Conservation (phyloP, 352 stramenopile species). For the Hyaloperonospora arabidopsidis region DNA sequence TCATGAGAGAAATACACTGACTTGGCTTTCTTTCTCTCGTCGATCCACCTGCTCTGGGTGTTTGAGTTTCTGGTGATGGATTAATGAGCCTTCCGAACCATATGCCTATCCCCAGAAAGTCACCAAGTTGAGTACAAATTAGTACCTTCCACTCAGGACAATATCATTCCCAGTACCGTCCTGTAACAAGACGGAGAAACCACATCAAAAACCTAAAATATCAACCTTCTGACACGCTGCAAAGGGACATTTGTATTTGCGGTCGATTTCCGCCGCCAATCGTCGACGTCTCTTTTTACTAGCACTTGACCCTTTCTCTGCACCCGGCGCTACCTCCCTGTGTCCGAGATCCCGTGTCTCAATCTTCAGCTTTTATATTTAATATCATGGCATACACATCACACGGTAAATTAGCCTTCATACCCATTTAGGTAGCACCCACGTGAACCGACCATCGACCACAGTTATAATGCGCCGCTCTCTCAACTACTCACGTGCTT, state of each 20-base stretch:
- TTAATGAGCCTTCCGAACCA: constrained; percentile 70
- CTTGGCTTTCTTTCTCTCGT: constrained; percentile 29
- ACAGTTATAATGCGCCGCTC: not conserved
- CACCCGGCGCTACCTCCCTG: constrained; percentile 11
- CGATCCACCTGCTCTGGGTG: constrained; percentile 37
- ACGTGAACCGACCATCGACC: not conserved
- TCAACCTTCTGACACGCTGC: constrained; percentile 40
- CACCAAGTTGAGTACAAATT: constrained; percentile 1
- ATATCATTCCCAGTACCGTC: too few species aligned
- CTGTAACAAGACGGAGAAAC: not conserved
- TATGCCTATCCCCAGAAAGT: constrained; percentile 45
- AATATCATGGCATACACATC: not conserved
- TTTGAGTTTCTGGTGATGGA: constrained; percentile 75
- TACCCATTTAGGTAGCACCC: too few species aligned
- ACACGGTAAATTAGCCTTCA: too few species aligned
- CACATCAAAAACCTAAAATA: not conserved
- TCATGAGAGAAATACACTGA: constrained; percentile 6
- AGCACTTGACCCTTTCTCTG: constrained; percentile 22
- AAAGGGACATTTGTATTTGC: constrained; percentile 55
- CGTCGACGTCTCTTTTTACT: constrained; percentile 70
- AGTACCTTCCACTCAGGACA: too few species aligned
- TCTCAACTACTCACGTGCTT: constrained; percentile 30
- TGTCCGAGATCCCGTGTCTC: constrained; percentile 36
- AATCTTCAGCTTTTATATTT: constrained; percentile 38
- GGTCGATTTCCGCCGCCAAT: constrained; percentile 72